A percentile compares a stretch with the other conserved stretches of the same genome.
Evolutionary conservation across 768 basidiomycete species (phyloP).

Genomic region (Macrolepiota fuliginosa): DNA sequence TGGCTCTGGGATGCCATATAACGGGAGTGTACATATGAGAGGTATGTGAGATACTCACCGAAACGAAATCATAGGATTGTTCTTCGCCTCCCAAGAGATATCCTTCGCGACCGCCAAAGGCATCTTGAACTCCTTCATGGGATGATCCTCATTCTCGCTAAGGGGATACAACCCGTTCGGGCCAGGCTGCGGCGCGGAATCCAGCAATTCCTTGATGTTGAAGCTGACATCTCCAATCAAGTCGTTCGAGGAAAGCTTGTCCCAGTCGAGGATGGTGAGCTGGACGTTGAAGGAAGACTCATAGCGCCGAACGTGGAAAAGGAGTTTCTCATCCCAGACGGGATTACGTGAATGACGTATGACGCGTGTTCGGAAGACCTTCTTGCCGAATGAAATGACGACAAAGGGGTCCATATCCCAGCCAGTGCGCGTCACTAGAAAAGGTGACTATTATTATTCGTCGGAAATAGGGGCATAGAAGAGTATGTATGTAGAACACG

Average conservation of each 20-base stretch:
- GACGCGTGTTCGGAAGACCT: slow-evolving; percentile 91
- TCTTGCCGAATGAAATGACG: slow-evolving; percentile 94
- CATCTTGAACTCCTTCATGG: slow-evolving; percentile 74
- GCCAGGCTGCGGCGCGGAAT: slow-evolving; percentile 63
- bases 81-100: slow-evolving; percentile 67
- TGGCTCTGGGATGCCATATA: slow-evolving; percentile 52
- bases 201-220: slow-evolving; percentile 68
- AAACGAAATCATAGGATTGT: slow-evolving; percentile 67
- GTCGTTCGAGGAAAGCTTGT: slow-evolving; percentile 89
- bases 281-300: slow-evolving; percentile 78
- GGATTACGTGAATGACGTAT: slow-evolving; percentile 84
- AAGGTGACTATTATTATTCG: background rate
- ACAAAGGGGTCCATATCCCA: slow-evolving; percentile 99
- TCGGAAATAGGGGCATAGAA: background rate
- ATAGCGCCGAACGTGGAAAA: slow-evolving; percentile 91
- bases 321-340: slow-evolving; percentile 90
- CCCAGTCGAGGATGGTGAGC: slow-evolving; percentile 92
- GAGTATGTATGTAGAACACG: slow-evolving; percentile 30
- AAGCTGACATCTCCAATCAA: slow-evolving; percentile 79
- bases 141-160: slow-evolving; percentile 49
- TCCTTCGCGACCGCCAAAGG: slow-evolving; percentile 61
- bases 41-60: slow-evolving; percentile 38
- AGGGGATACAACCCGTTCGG: slow-evolving; percentile 58
- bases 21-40: background rate
- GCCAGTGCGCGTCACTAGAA: slow-evolving; percentile 74